Base-by-base conservation (phyloP, 192 early-diverging fungal genomes). In the Coemansia pectinata region DNA sequence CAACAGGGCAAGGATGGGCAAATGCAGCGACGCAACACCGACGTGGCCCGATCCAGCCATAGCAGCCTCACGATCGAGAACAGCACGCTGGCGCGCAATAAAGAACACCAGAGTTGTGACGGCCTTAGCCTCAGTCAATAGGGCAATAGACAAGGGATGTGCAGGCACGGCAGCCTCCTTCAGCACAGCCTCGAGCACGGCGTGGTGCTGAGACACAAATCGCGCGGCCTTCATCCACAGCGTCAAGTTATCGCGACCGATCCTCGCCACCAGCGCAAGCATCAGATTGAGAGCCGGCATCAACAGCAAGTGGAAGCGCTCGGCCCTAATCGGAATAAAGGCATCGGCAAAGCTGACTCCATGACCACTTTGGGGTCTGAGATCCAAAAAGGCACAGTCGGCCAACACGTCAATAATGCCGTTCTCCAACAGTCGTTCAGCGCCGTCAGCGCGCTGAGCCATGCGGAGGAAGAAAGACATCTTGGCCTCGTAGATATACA, bases 381-480 rank as follows among this genome's bases (percentile, higher is more conserved):
- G 74, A 58, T 94, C 89, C 17, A 96, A 47, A 71, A 92, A 91
- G n/a, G 85, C 70, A 69, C 88, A 89, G 61, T 92, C 88, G 7
- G 86, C 75, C 39, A 98, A 82, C 36, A 85, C 84, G 44, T 97
- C 95, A 19, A 97, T 72, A 21, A 95, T 75, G 12, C 92, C 92
- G 74, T 87, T 87, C 36, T 94, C 91, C 21, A 96, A 59, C 34
- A 98, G 78, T 65, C 87, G 85, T 57, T 92, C 88, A 1, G 95
- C 88, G 17, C 94, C 95, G 23, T 92, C 91, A 10, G 77, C 69
- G 8, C 83, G 81, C 72, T 90, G 88, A 3, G 93, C 86, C 41
- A 98, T 74, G n/a, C 93, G 87, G 57, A 94, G 71, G 65, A 98
- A 88, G 29, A 98, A 84, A 0, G 87, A 74, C 86, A 96, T 88